These are phyloP conservation scores for Acacia pycnantha DNA, from an alignment of 331 rosid genomes.

Conservation along the genomic window DNA sequence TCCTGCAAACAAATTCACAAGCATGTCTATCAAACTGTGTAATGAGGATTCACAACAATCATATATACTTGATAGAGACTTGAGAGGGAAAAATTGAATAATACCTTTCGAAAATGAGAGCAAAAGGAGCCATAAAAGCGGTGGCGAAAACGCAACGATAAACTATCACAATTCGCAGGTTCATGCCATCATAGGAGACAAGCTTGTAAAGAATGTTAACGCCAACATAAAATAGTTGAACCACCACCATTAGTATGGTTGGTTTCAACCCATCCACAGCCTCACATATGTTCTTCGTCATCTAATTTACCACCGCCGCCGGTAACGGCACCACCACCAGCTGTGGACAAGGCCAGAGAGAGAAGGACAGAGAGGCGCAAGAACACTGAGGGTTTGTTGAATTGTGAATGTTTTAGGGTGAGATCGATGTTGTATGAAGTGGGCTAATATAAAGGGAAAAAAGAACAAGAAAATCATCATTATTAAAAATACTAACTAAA, in stretches of 20 bases:
- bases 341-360: not conserved
- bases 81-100: not conserved
- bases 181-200: slow-evolving; percentile 63
- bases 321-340: not conserved
- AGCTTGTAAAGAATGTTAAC: slow-evolving; percentile 63
- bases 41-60: not conserved
- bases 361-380: not conserved
- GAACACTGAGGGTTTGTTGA: not conserved
- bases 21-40: not conserved
- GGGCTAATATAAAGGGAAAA: not conserved
- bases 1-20: slow-evolving; percentile 38
- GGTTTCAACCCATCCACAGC: slow-evolving; percentile 44
- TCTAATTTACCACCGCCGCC: not conserved
- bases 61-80: not conserved
- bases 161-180: slow-evolving; percentile 44
- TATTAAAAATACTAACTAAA: not conserved
- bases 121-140: slow-evolving; percentile 55
- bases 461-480: not conserved
- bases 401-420: not conserved
- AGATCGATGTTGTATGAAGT: too few species aligned
- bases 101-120: slow-evolving; percentile 54
- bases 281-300: not conserved
- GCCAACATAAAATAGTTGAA: slow-evolving; percentile 45
- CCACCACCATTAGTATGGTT: slow-evolving; percentile 46
- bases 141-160: slow-evolving; percentile 63